These are phyloP conservation scores for Phaeosphaeria sp. DNA, from an alignment of 2,329 filamentous ascomycete genomes.

Conservation along the genomic window DNA sequence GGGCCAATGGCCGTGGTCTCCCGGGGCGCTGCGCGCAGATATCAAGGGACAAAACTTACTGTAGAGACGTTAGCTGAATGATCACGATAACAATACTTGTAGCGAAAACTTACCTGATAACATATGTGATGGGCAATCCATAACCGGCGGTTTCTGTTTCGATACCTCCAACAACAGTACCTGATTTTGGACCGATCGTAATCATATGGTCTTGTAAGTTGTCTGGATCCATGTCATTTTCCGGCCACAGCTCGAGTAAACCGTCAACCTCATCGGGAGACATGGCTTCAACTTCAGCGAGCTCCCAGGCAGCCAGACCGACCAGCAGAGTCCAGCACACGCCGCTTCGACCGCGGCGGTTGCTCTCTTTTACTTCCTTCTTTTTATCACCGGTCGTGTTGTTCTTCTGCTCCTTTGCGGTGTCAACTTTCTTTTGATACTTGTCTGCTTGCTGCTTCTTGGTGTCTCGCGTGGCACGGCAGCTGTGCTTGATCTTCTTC, in stretches of 20 bases:
- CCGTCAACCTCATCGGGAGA: slow-evolving; percentile 6
- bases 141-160: background rate
- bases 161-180: background rate
- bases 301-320: background rate
- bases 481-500: slow-evolving; percentile 3
- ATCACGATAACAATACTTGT: no score
- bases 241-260: slow-evolving; percentile 4
- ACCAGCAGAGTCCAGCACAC: background rate
- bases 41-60: no score
- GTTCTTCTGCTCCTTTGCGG: slow-evolving; percentile 3
- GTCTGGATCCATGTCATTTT: slow-evolving; percentile 1
- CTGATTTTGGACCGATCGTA: background rate
- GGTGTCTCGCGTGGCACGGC: slow-evolving; percentile 2
- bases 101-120: no score
- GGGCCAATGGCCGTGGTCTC: no score
- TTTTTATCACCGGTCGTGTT: background rate
- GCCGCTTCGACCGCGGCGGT: slow-evolving; percentile 1
- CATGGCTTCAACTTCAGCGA: background rate
- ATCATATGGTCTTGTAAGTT: background rate
- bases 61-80: no score
- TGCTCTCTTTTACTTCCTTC: background rate
- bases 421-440: background rate
- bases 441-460: slow-evolving; percentile 5
- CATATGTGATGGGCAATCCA: background rate
- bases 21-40: no score